Percentiles rank a stretch among this genome's conserved stretches.
These are phyloP conservation scores for Cercophora scortea DNA, from an alignment of 495 filamentous ascomycete species.

Conservation along the genomic window DNA sequence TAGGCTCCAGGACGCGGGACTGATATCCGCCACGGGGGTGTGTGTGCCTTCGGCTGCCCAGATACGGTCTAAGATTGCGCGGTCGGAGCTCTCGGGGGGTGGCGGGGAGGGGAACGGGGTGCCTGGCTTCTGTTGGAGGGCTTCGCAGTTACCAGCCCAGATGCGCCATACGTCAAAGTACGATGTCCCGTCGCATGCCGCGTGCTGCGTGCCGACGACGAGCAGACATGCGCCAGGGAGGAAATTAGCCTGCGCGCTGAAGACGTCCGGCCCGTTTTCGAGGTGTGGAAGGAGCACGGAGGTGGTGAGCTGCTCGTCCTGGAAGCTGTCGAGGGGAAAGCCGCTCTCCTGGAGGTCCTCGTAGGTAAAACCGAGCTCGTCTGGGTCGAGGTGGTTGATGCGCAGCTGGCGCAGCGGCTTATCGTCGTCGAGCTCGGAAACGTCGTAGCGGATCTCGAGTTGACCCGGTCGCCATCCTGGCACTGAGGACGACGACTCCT, in stretches of 20 bases:
- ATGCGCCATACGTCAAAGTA: no score
- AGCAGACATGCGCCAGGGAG: no score
- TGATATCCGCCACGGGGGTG: no score
- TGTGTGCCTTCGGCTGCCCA: no score
- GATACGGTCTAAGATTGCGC: no score
- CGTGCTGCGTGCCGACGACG: no score
- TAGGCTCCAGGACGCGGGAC: no score
- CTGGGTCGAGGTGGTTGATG: slow-evolving; percentile 3
- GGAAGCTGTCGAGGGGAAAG: slow-evolving; percentile 4
- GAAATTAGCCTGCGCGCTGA: slow-evolving; percentile 12
- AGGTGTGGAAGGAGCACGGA: background rate
- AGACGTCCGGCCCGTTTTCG: slow-evolving; percentile 5
- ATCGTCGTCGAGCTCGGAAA: background rate
- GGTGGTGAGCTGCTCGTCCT: slow-evolving; percentile 6
- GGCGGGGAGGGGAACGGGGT: no score
- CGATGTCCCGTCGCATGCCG: no score
- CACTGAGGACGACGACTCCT: background rate
- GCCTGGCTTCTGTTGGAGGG: no score
- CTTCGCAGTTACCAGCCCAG: no score
- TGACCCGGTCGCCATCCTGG: slow-evolving; percentile 13
- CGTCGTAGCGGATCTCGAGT: slow-evolving; percentile 13
- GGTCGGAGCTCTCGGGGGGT: no score
- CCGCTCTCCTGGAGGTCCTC: slow-evolving; percentile 6
- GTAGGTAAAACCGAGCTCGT: background rate
- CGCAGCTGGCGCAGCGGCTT: slow-evolving; percentile 6